phyloP scores from a whole-genome alignment of 345 rosid species.

The Sisymbrium altissimum region DNA sequence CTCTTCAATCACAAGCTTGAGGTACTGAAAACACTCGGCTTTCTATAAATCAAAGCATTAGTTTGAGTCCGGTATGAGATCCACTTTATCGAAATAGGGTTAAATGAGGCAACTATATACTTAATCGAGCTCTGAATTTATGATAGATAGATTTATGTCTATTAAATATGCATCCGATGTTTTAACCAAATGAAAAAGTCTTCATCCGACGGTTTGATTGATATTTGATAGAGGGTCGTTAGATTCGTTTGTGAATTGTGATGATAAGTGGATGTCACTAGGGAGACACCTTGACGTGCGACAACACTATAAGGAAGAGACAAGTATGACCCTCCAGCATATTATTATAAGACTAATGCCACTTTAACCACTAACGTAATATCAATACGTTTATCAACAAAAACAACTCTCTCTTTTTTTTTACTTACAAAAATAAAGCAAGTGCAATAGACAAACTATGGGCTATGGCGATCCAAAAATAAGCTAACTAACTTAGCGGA shows the following conservation, averaged over 20 bases:
- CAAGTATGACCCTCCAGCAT: conserved; percentile 27
- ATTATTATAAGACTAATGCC: conserved; percentile 27
- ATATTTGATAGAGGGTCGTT: conserved; percentile 17
- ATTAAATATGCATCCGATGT: not conserved
- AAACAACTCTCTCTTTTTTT: not conserved
- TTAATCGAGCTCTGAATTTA: not conserved
- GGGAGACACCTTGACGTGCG: conserved; percentile 33
- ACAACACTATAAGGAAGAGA: conserved; percentile 33
- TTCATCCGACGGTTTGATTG: conserved; percentile 15
- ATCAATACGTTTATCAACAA: not conserved
- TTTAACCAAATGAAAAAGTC: not conserved
- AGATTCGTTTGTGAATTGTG: conserved; percentile 24
- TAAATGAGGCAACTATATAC: not conserved
- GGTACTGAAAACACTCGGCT: not conserved
- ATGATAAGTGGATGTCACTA: conserved; percentile 40
- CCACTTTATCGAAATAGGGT: not conserved
- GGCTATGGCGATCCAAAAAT: not conserved
- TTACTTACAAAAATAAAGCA: not conserved
- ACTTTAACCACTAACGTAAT: conserved; percentile 32
- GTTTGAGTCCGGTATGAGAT: not conserved
- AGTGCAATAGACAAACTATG: not conserved
- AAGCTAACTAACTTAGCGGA: not conserved
- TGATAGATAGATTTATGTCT: not conserved
- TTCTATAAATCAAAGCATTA: not conserved
- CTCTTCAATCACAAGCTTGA: not conserved